Evolutionary conservation across 305 asterid species (phyloP), one percentile per base, ranked within the genome.

Genomic region (Solanum hybrid): DNA sequence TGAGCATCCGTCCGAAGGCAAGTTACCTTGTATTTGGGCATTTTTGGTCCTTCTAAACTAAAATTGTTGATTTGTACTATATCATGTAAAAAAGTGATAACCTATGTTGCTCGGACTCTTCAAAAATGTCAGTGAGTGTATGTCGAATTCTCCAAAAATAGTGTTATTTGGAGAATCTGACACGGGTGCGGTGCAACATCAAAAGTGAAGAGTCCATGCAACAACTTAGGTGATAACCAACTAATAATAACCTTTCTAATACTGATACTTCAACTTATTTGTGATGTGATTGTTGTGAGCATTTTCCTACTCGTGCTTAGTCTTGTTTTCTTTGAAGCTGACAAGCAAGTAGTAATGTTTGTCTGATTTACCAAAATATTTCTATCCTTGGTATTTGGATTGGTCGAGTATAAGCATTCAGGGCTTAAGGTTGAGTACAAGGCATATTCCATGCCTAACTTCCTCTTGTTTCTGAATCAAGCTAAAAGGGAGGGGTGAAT

Each of bases 1-100:
- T 92, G 99, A 97, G 90, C 99, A 97, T 95, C 99, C 99, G 67
- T 97, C 98, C 0, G 99, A 97, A 96, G 99, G 98, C 96, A 95
- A 95, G 91, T 91, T 80, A 37, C 51, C 64, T 80, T 26, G 7
- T 80, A 80, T 39, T 12, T 39, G 64, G 86, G 33, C n/a, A 39
- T 24, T 4, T 61, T 80, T 80, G 22, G 37, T 80, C 86, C 86
- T 39, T 79, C 84, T 7, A 2, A 80, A 24, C 51, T 12, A 37
- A 39, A n/a, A 39, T 37, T 42, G 86, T 80, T 26, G n/a, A 39
- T 79, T 39, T 82, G 37, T 24, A 42, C 37, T 9, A 26, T 7
- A n/a, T 42, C 39, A 24, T 42, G 12, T 81, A 40, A 81, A 81
- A 76, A 33, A 76, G 7, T 76, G n/a, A 14, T 13, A 18, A 40